Base-by-base conservation (phyloP, 2,329 filamentous ascomycete species). In the Leptographium galeiforme region DNA sequence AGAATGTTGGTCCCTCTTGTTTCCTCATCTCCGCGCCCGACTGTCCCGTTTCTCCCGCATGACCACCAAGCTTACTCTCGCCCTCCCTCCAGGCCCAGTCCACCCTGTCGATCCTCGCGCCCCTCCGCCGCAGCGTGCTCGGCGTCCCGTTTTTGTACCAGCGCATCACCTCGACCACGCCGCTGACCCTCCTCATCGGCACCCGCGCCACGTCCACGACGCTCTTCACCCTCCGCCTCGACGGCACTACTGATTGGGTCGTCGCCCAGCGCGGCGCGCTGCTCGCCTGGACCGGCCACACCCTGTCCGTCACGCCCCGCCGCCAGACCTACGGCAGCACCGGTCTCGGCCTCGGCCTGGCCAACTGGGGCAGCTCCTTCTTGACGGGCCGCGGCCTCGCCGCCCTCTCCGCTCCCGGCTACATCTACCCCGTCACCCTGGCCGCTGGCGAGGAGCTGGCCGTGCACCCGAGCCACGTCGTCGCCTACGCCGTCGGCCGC, bases 61-160 rank as follows among this genome's bases (percentile, higher is more conserved):
- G 25, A 25, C 5, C 25, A 25, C 25, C 25, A 25, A 25, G 25
- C 25, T 25, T 5, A 16, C n/a, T 18, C 47, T 38, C 10, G 5
- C 36, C 11, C n/a, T 33, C 13, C 30, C 7, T 32, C 1, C 61
- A 94, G 88, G 84, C 88, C 16, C 79, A 94, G 68, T 97, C 93
- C 2, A 94, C 89, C 0, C 78, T 98, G 55, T 90, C 89, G 46
- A 69, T 96, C 51, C 80, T 97, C 53, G 85, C 89, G 56, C 93
- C 93, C 16, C 77, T 95, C 63, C 79, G 83, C 55, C 82, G 93
- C 67, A 85, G 85, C 30, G 69, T 83, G 48, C 78, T 95, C 33
- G 89, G 90, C 59, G 85, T 97, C 50, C 93, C 93, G 1, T 98
- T 98, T 69, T 77, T 98, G 56, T 97, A 97, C 71, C 91, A 97